Evolutionary conservation across 2,329 filamentous ascomycete genomes (phyloP).

Genomic region (Trichoderma sp.): DNA sequence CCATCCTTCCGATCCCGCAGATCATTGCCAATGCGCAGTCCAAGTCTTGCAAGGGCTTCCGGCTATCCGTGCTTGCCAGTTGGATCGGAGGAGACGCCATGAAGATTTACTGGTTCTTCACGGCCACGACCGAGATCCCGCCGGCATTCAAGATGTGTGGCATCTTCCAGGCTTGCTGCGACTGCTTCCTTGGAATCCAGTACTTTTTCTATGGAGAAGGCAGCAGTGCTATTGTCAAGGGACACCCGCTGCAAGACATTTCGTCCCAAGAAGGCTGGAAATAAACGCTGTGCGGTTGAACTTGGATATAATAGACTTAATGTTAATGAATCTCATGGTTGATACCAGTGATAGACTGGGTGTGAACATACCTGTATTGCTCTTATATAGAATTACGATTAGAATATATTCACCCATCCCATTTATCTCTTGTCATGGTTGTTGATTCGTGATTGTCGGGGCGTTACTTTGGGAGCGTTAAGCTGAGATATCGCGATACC

Average conservation of each 20-base stretch:
- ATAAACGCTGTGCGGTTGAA: conserved; percentile 21
- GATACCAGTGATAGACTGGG: neutral
- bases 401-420: neutral
- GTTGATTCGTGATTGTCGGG: neutral
- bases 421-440: neutral
- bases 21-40: conserved; percentile 67
- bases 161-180: conserved; percentile 75
- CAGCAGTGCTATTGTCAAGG: conserved; percentile 34
- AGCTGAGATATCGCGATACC: neutral
- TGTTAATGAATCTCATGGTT: conserved; percentile 15
- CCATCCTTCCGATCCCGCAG: conserved; percentile 77
- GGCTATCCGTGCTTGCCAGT: conserved; percentile 69
- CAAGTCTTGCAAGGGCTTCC: conserved; percentile 72
- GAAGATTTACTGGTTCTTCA: conserved; percentile 88
- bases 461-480: neutral
- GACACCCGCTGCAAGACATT: conserved; percentile 37
- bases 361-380: neutral
- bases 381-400: neutral
- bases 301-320: conserved; percentile 15
- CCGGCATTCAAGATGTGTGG: conserved; percentile 79
- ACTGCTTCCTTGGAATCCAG: conserved; percentile 70
- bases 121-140: conserved; percentile 65
- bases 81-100: conserved; percentile 79
- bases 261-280: conserved; percentile 31
- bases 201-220: conserved; percentile 67